phyloP scores from a whole-genome alignment of 331 rosid species.

The Malus hybrid region DNA sequence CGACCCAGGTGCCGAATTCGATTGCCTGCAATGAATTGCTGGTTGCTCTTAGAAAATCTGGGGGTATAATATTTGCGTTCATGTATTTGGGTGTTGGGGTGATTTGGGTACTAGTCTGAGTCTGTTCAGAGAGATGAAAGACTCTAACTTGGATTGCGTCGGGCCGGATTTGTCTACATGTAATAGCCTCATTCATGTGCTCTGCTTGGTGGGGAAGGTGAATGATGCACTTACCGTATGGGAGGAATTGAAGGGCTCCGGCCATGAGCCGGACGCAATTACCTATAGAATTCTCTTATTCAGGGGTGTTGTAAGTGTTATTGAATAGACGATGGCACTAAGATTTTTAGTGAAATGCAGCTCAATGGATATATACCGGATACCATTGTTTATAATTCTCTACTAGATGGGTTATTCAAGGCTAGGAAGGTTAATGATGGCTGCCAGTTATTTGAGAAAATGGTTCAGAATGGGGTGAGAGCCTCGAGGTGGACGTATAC shows the following conservation, averaged over 20 bases:
- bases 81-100: constrained; percentile 92
- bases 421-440: constrained; percentile 56
- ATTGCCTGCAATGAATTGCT: constrained; percentile 52
- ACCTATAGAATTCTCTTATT: constrained; percentile 59
- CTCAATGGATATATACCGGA: constrained; percentile 42
- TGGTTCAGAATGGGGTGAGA: constrained; percentile 69
- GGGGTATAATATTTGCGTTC: constrained; percentile 64
- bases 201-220: constrained; percentile 55
- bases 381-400: constrained; percentile 61
- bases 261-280: constrained; percentile 56
- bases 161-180: constrained; percentile 75
- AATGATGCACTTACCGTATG: constrained; percentile 58
- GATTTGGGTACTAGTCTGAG: constrained; percentile 50
- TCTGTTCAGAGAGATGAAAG: constrained; percentile 64
- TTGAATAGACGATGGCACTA: constrained; percentile 47
- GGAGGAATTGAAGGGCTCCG: constrained; percentile 69
- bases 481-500: constrained; percentile 69
- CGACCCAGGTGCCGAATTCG: constrained; percentile 10
- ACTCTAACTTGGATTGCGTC: constrained; percentile 17
- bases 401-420: constrained; percentile 66
- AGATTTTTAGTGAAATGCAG: constrained; percentile 63
- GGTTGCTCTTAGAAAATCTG: constrained; percentile 57
- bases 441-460: constrained; percentile 78
- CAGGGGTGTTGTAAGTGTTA: constrained; percentile 64
- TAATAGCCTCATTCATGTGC: constrained; percentile 23